Conservation (phyloP, 2,329 filamentous ascomycete genomes). For the Magnaporthiopsis rhizophila region DNA sequence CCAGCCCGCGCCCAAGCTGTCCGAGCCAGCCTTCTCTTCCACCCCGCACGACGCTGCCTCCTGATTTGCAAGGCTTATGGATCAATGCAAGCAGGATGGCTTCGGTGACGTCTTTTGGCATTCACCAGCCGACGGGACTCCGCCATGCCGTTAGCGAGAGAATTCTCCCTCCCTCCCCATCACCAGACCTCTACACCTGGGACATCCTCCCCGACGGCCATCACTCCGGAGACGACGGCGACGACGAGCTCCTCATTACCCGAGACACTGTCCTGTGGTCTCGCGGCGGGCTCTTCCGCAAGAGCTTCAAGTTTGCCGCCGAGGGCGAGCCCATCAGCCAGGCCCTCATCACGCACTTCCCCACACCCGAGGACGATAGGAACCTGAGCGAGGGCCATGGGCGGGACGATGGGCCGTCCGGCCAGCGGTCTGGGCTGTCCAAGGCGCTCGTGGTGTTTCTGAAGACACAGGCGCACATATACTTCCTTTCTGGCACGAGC, state of each 20-base stretch:
- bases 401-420: slow-evolving; percentile 8
- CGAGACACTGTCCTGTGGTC: slow-evolving; percentile 79
- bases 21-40: not conserved
- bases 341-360: slow-evolving; percentile 78
- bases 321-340: slow-evolving; percentile 84
- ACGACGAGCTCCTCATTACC: slow-evolving; percentile 77
- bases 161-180: slow-evolving; percentile 61
- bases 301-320: slow-evolving; percentile 76
- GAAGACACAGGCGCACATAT: slow-evolving; percentile 86
- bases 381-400: slow-evolving; percentile 17
- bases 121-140: slow-evolving; percentile 81
- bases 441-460: slow-evolving; percentile 84
- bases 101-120: slow-evolving; percentile 78
- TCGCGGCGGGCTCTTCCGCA: slow-evolving; percentile 73
- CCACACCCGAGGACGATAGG: slow-evolving; percentile 23
- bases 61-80: slow-evolving; percentile 10
- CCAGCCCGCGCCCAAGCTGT: not conserved
- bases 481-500: slow-evolving; percentile 79
- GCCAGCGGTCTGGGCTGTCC: slow-evolving; percentile 27
- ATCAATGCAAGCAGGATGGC: slow-evolving; percentile 54
- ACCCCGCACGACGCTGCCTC: not conserved
- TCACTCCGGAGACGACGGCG: slow-evolving; percentile 28
- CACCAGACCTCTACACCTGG: slow-evolving; percentile 66
- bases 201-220: slow-evolving; percentile 43
- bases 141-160: slow-evolving; percentile 76